Evolutionary conservation across 2,329 filamentous ascomycete genomes (phyloP).

Genomic region (Penicillium hesseltinei): DNA sequence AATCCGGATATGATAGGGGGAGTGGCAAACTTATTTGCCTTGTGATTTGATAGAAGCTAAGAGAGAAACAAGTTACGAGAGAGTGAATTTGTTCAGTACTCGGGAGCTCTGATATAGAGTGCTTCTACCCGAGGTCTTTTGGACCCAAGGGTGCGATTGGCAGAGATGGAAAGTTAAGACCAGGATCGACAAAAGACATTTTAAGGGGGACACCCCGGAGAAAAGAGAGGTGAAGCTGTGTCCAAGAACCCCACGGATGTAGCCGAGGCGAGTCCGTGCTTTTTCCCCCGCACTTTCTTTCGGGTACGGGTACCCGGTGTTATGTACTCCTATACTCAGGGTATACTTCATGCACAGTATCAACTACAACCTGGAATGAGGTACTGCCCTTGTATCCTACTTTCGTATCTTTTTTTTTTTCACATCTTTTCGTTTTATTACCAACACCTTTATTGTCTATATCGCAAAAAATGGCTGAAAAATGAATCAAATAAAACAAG

Average conservation of each 20-base stretch:
- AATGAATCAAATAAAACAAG: constrained; percentile 27
- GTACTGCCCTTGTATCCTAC: constrained; percentile 6
- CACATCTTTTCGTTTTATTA: background rate
- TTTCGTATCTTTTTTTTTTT: background rate
- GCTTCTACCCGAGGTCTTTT: background rate
- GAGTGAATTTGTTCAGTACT: background rate
- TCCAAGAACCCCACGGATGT: background rate
- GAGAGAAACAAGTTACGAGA: background rate
- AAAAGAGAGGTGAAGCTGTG: background rate
- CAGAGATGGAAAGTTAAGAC: background rate
- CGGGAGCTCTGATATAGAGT: background rate
- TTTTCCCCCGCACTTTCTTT: constrained; percentile 30
- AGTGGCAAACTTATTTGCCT: background rate
- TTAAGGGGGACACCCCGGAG: background rate
- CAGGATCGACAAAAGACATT: background rate
- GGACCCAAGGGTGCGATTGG: background rate
- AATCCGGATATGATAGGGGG: background rate
- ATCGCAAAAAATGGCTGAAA: constrained; percentile 14
- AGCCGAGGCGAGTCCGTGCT: constrained; percentile 17
- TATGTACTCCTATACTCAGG: background rate
- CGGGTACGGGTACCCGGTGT: background rate
- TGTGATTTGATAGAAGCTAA: background rate
- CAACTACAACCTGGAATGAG: background rate
- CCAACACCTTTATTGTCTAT: constrained; percentile 10
- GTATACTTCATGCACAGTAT: constrained; percentile 4